Evolutionary conservation across 2,329 filamentous ascomycete genomes (phyloP).

Genomic region (Bipolaris bicolor): DNA sequence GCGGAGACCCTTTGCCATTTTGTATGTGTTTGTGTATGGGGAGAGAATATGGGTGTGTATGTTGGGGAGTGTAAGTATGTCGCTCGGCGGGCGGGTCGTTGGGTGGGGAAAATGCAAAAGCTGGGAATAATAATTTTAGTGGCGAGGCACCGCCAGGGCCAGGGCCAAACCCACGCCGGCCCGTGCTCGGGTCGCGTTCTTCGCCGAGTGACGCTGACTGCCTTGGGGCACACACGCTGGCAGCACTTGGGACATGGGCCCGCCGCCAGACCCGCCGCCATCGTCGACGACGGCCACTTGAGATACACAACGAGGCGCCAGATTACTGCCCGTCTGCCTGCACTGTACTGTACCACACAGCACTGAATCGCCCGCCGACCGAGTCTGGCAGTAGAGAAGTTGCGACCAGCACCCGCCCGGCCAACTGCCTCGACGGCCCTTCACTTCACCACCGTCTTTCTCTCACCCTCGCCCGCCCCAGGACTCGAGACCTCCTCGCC

Average conservation of each 20-base stretch:
- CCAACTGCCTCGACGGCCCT: slow-evolving; percentile 14
- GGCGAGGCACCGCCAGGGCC: slow-evolving; percentile 21
- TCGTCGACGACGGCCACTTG: slow-evolving; percentile 24
- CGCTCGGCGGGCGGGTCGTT: slow-evolving; percentile 2
- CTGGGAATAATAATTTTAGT: slow-evolving; percentile 28
- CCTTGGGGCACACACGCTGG: slow-evolving; percentile 26
- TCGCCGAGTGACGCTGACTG: slow-evolving; percentile 38
- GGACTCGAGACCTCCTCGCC: neutral
- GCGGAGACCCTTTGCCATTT: slow-evolving; percentile 87
- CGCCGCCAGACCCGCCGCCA: slow-evolving; percentile 36
- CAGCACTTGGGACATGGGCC: slow-evolving; percentile 20
- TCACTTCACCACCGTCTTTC: slow-evolving; percentile 11
- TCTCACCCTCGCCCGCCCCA: slow-evolving; percentile 20
- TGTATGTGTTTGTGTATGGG: slow-evolving; percentile 25
- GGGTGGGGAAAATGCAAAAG: slow-evolving; percentile 18
- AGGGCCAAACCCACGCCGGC: slow-evolving; percentile 11
- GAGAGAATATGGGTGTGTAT: slow-evolving; percentile 1
- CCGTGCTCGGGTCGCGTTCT: slow-evolving; percentile 27
- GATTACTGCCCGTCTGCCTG: neutral
- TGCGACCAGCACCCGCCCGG: slow-evolving; percentile 24
- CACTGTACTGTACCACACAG: neutral
- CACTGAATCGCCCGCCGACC: slow-evolving; percentile 7
- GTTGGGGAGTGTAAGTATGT: neutral
- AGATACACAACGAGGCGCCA: neutral
- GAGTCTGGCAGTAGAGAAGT: slow-evolving; percentile 24